Evolutionary conservation across 1,139 yeast species (phyloP), one percentile per base, ranked within the genome.

Genomic region (Groenewaldozyma auringiensis): DNA sequence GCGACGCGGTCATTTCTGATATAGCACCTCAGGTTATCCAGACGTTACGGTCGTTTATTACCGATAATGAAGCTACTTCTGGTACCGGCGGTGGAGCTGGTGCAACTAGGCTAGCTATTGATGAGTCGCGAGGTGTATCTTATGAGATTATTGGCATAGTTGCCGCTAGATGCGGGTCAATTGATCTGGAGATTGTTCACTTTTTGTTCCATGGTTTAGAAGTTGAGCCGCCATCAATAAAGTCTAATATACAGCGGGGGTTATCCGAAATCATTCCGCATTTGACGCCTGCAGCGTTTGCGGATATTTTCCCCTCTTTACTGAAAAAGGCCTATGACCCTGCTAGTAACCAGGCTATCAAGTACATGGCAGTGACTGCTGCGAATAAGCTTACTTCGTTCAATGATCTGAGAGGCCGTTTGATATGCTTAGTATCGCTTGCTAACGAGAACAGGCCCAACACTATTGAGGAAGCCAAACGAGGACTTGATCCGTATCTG

Each of bases 401-500:
- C 55, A 58, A 70, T 44, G 89, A 87, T 59, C 62, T 84, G 0
- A 76, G 76, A 38, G 86, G 94, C 0, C 71, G 96, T 50, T 58
- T 76, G 45, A 65, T 86, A 36, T 82, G 92, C 58, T 62, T 88
- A 17, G 62, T 83, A 43, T 96, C 88, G 6, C 65, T 86, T 9
- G 66, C 77, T 16, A 64, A 63, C 2, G 55, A 50, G 3, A 83
- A 83, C 53, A 70, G 84, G 44, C 72, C 86, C 1, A 95, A 87
- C 53, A 77, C 82, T 0, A 68, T 81, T 13, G 95, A 88, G 57
- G 96, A 88, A 61, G 83, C 96, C 0, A 64, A 64, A n/a, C 78
- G 78, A 50, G 97, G 97, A 0, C 68, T 92, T 25, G 81, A 86
- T 59, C 96, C 96, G 0, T 77, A 84, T 57, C 76, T 82, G 78